Percentiles rank a stretch among this genome's conserved stretches.
These are phyloP conservation scores for Penicillium sp. DNA, from an alignment of 2,329 filamentous ascomycete species.

Conservation along the genomic window DNA sequence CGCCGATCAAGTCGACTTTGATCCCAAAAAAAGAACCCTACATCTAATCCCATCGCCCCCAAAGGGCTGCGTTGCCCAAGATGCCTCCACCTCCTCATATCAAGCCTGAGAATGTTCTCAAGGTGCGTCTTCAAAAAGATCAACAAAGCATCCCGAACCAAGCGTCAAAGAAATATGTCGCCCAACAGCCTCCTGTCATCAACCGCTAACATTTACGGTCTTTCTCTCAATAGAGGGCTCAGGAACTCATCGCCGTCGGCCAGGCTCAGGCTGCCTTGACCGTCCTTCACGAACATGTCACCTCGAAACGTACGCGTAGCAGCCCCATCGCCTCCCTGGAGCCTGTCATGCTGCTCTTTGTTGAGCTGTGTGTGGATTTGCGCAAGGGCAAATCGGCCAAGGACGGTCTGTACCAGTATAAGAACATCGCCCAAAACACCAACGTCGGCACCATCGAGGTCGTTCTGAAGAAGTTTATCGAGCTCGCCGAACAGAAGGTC, in stretches of 20 bases:
- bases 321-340: conserved; percentile 92
- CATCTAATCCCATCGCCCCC: conserved; percentile 15
- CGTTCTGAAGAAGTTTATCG: conserved; percentile 96
- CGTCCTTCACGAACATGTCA: conserved; percentile 98
- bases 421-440: conserved; percentile 99
- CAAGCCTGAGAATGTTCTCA: conserved; percentile 98
- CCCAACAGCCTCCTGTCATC: background rate
- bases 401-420: conserved; percentile 98
- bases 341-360: conserved; percentile 96
- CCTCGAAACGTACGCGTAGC: conserved; percentile 95
- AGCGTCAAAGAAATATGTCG: background rate
- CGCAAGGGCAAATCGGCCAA: conserved; percentile 98
- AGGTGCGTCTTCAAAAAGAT: conserved; percentile 44
- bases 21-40: conserved; percentile 2
- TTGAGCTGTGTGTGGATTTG: conserved; percentile 92
- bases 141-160: background rate
- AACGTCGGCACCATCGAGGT: conserved; percentile 97
- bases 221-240: conserved; percentile 58
- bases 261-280: conserved; percentile 88
- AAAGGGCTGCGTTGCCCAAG: conserved; percentile 40
- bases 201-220: conserved; percentile 12
- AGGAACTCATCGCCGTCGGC: conserved; percentile 97
- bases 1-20: conserved; percentile 2
- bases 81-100: conserved; percentile 96
- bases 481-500: conserved; percentile 92